Evolutionary conservation across 2,329 filamentous ascomycete species (phyloP), one percentile per base, ranked within the genome.

Genomic region (Graphilbum ipis-grandicollis): DNA sequence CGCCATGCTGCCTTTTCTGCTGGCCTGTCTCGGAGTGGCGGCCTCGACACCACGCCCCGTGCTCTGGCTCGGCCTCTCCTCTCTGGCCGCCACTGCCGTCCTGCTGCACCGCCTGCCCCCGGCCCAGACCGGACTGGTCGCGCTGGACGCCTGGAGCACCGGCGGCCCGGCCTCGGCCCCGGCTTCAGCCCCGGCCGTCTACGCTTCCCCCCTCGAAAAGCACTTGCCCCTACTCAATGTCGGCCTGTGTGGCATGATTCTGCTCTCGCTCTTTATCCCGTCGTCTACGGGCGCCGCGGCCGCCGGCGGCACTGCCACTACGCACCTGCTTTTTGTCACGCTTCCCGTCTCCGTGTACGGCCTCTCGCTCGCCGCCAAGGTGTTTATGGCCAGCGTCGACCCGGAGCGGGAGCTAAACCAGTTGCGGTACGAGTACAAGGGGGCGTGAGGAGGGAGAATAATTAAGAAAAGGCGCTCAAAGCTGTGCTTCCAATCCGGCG

Each of bases 381-480:
- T 69, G 36, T 62, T 79, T 48, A 75, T 85, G 67, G 65, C 66
- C 4, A 65, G 72, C 34, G 68, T 85, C 9, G 76, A 85, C 55
- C 68, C 80, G 5, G 74, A 71, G 49, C 57, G 60, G 43, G 78
- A 79, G 48, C 54, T 86, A 46, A 59, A 65, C 34, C 59, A 56
- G 37, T 57, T 82, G 48, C 70, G 59, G 51, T 81, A 82, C 56
- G 62, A 65, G 37, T 78, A 72, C 49, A 82, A 78, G 49, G 76
- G 77, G 3, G 77, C 75, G 31, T 79, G 46, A 47, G 19, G 5
- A 7, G 9, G 29, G 12, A 7, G 29, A 31, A 5, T n/a, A n/a
- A n/a, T n/a, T n/a, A n/a, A n/a, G n/a, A n/a, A n/a, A n/a, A n/a
- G n/a, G n/a, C n/a, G n/a, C n/a, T n/a, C n/a, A n/a, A n/a, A n/a